Evolutionary conservation across 345 rosid genomes (phyloP).

Genomic region (Rhodamnia argentea): DNA sequence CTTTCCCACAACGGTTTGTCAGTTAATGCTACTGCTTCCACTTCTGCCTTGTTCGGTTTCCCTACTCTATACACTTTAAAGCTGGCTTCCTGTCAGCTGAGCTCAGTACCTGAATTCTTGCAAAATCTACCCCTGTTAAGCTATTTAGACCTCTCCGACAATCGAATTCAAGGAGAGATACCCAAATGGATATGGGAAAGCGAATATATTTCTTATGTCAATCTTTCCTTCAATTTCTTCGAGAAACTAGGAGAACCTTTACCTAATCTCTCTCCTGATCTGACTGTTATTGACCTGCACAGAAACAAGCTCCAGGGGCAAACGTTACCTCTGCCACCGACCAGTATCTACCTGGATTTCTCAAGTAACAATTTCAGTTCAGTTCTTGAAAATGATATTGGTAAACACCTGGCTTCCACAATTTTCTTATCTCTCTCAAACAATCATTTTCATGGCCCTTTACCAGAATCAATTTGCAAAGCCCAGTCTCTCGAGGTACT

Average conservation of each 20-base stretch:
- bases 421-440: slow-evolving; percentile 2
- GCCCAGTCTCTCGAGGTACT: slow-evolving; percentile 4
- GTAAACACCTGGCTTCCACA: not conserved
- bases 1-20: slow-evolving; percentile 34
- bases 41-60: not conserved
- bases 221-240: slow-evolving; percentile 10
- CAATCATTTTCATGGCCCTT: not conserved
- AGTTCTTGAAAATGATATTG: not conserved
- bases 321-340: not conserved
- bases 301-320: not conserved
- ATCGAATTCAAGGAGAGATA: slow-evolving; percentile 25
- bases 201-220: slow-evolving; percentile 1
- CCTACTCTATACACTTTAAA: slow-evolving; percentile 9
- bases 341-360: not conserved
- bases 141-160: slow-evolving; percentile 31
- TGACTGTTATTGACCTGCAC: not conserved
- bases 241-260: not conserved
- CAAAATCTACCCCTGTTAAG: not conserved
- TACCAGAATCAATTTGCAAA: slow-evolving; percentile 14
- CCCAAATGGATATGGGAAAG: slow-evolving; percentile 20
- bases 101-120: slow-evolving; percentile 18
- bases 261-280: not conserved
- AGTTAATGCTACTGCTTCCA: not conserved
- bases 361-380: not conserved
- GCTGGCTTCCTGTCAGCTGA: slow-evolving; percentile 37